These are phyloP conservation scores for Aulographum hederae DNA, from an alignment of 2,329 filamentous ascomycete species.

Conservation along the genomic window DNA sequence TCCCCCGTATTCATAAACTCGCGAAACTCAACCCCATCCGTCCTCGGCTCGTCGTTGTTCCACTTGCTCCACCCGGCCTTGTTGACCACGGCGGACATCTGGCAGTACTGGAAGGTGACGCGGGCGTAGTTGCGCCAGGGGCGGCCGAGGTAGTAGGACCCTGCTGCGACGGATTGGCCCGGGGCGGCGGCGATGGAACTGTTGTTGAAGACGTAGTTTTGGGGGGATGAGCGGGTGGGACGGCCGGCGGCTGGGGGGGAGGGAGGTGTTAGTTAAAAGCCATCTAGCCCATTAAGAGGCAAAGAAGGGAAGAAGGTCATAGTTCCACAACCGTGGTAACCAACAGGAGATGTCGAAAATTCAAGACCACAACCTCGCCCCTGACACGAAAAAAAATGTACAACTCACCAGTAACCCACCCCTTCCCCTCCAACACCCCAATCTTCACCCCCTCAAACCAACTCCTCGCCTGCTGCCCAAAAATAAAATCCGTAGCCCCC, in stretches of 20 bases:
- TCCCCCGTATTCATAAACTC: constrained; percentile 42
- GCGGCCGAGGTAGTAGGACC: constrained; percentile 31
- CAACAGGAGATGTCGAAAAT: too few relatives aligned
- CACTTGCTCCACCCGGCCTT: constrained; percentile 39
- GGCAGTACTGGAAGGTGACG: constrained; percentile 33
- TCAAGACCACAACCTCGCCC: too few relatives aligned
- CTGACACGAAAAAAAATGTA: too few relatives aligned
- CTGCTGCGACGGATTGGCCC: constrained; percentile 18
- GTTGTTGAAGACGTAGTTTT: constrained; percentile 38
- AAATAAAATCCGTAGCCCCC: constrained; percentile 42
- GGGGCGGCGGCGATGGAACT: constrained; percentile 25
- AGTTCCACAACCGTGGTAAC: too few relatives aligned
- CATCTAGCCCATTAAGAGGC: too few relatives aligned
- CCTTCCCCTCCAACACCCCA: constrained; percentile 23
- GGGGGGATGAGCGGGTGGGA: constrained; percentile 17
- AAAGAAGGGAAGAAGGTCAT: neutral
- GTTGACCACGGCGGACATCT: constrained; percentile 38
- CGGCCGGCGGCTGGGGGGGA: constrained; percentile 15
- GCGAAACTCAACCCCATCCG: constrained; percentile 33
- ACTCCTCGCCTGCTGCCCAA: constrained; percentile 31
- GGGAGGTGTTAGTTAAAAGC: neutral
- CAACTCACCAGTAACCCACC: constrained; percentile 26
- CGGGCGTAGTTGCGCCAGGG: constrained; percentile 33
- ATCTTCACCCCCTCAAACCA: constrained; percentile 35
- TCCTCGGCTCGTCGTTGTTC: constrained; percentile 30